Percentiles rank a stretch among this genome's conserved stretches.
Evolutionary conservation across 306 rosid genomes (phyloP).

Genomic region (Ormosia emarginata): DNA sequence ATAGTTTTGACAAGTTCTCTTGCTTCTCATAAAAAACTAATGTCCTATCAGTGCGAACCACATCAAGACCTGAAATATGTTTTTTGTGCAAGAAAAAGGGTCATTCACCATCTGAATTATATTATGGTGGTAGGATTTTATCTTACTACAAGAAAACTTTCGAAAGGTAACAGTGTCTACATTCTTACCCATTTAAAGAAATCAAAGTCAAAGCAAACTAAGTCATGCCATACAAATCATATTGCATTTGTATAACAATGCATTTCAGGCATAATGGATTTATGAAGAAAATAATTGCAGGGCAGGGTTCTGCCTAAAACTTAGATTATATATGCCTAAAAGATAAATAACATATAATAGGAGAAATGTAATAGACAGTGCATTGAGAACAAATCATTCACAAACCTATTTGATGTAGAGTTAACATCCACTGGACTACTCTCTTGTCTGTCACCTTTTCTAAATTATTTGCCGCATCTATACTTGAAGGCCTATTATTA

Average conservation of each 20-base stretch:
- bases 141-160: constrained; percentile 1
- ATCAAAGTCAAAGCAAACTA: constrained; percentile 4
- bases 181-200: neutral
- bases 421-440: constrained; percentile 90
- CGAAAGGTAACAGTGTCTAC: neutral
- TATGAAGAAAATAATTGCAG: neutral
- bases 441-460: constrained; percentile 58
- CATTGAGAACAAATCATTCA: neutral
- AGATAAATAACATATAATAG: neutral
- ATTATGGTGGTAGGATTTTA: neutral
- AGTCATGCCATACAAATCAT: constrained; percentile 3
- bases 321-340: neutral
- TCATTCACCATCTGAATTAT: neutral
- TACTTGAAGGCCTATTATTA: constrained; percentile 20
- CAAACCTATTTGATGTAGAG: constrained; percentile 97
- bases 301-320: constrained; percentile 5
- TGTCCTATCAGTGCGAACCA: constrained; percentile 95
- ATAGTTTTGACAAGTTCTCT: constrained; percentile 84
- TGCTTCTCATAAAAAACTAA: constrained; percentile 88
- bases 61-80: constrained; percentile 84
- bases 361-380: neutral
- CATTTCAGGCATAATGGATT: constrained; percentile 21
- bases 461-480: constrained; percentile 33
- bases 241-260: neutral
- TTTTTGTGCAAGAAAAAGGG: constrained; percentile 7